Percentiles rank a stretch among this genome's conserved stretches.
Conservation (phyloP, 345 rosid genomes). For the Citrus medica region DNA sequence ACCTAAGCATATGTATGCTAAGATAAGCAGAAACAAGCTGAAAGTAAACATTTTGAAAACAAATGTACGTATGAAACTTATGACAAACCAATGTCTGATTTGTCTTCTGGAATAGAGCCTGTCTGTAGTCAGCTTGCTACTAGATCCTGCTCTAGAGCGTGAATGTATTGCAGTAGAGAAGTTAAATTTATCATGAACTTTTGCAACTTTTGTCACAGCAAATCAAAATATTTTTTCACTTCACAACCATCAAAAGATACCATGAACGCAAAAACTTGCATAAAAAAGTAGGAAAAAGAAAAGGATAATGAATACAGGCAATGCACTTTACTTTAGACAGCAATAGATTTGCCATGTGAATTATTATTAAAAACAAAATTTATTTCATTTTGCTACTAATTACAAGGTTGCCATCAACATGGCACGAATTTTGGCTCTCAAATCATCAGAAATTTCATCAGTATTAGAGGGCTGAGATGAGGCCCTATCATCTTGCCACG, state of each 20-base stretch:
- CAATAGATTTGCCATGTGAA: no score
- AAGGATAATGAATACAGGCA: no score
- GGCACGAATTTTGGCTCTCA: constrained; percentile 94
- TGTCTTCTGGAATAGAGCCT: neutral
- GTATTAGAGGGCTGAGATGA: constrained; percentile 34
- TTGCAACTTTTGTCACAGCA: neutral
- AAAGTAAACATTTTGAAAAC: neutral
- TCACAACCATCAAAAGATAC: neutral
- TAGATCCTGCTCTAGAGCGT: neutral
- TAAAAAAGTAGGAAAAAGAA: neutral
- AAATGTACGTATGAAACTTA: neutral
- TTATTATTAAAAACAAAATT: neutral
- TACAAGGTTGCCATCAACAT: constrained; percentile 84
- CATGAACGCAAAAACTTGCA: neutral
- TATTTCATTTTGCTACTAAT: neutral
- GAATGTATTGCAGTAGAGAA: neutral
- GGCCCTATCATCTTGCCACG: constrained; percentile 19
- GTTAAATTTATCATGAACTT: neutral
- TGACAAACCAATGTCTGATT: neutral
- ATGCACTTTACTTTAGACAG: no score
- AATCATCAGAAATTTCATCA: constrained; percentile 59
- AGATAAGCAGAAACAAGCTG: neutral
- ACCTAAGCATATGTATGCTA: neutral
- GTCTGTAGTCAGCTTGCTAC: neutral
- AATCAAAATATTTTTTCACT: neutral